Conservation (phyloP, 768 basidiomycete species). For the Pleurotus tuoliensis region DNA sequence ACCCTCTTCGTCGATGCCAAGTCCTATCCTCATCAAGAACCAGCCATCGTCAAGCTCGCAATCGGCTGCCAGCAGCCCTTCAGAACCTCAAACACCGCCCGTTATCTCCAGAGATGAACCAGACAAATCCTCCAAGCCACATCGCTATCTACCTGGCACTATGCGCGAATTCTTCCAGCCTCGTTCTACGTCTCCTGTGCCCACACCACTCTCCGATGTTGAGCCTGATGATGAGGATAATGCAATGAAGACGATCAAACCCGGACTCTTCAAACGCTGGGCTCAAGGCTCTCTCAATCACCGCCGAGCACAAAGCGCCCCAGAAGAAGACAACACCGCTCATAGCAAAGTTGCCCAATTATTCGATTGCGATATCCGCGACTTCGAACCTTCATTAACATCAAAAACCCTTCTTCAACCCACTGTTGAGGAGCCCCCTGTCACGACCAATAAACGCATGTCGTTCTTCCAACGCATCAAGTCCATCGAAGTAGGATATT, state of each 20-base stretch:
- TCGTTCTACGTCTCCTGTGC: slow-evolving; percentile 37
- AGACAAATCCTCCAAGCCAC: slow-evolving; percentile 23
- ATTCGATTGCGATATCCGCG: background rate
- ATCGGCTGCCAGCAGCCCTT: slow-evolving; percentile 11
- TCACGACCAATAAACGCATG: slow-evolving; percentile 24
- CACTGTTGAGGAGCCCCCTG: slow-evolving; percentile 1
- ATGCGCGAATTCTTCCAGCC: slow-evolving; percentile 58
- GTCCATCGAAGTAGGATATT: slow-evolving; percentile 10
- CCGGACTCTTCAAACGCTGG: slow-evolving; percentile 44
- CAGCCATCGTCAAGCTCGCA: slow-evolving; percentile 9
- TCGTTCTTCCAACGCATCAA: slow-evolving; percentile 33
- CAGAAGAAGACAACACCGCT: slow-evolving; percentile 31
- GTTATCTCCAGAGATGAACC: slow-evolving; percentile 12
- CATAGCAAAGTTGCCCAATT: slow-evolving; percentile 2
- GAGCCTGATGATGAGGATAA: slow-evolving; percentile 10
- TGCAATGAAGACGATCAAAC: slow-evolving; percentile 19
- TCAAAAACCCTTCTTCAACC: background rate
- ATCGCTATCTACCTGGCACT: slow-evolving; percentile 56
- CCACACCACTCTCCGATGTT: slow-evolving; percentile 11
- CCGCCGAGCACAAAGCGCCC: slow-evolving; percentile 49
- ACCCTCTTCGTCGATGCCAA: slow-evolving; percentile 13
- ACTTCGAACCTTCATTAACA: background rate
- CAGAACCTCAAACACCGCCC: slow-evolving; percentile 12
- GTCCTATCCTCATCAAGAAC: slow-evolving; percentile 11
- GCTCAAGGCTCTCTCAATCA: slow-evolving; percentile 40